Evolutionary conservation across 257 asterid genomes (phyloP).

Genomic region (Rhazya stricta): DNA sequence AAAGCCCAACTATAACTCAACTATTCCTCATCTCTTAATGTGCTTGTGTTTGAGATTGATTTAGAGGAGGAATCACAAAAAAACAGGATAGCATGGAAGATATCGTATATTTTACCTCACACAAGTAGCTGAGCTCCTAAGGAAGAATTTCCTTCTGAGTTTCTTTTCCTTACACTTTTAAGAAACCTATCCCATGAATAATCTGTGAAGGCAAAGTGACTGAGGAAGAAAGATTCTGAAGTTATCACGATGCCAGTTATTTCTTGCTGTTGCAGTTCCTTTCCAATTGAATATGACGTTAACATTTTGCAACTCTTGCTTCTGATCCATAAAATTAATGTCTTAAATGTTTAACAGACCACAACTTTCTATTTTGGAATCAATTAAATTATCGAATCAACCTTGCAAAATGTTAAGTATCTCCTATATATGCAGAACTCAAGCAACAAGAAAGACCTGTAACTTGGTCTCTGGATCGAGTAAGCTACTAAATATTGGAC

Average conservation of each 20-base stretch:
- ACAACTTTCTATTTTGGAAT: not conserved
- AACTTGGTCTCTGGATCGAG: not conserved
- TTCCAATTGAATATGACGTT: not conserved
- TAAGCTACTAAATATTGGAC: not conserved
- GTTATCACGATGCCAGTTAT: not conserved
- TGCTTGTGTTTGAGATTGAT: not conserved
- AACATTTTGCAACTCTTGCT: not conserved
- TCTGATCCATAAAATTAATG: not conserved
- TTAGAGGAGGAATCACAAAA: not conserved
- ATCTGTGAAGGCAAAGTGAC: not conserved
- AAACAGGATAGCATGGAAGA: not conserved
- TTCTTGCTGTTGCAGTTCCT: not conserved
- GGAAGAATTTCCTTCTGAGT: not conserved
- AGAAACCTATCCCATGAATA: not conserved
- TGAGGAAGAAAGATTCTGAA: not conserved
- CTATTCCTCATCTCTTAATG: not conserved
- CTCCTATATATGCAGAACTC: not conserved
- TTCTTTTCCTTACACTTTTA: not conserved
- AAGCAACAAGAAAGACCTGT: not conserved
- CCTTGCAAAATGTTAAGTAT: not conserved
- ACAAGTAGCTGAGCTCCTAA: not conserved
- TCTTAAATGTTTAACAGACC: not conserved
- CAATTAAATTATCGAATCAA: not conserved
- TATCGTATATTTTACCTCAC: too few relatives aligned
- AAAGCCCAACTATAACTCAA: not conserved